Conservation (phyloP, 805 yeast genomes). For the Schwanniomyces yamadae region DNA sequence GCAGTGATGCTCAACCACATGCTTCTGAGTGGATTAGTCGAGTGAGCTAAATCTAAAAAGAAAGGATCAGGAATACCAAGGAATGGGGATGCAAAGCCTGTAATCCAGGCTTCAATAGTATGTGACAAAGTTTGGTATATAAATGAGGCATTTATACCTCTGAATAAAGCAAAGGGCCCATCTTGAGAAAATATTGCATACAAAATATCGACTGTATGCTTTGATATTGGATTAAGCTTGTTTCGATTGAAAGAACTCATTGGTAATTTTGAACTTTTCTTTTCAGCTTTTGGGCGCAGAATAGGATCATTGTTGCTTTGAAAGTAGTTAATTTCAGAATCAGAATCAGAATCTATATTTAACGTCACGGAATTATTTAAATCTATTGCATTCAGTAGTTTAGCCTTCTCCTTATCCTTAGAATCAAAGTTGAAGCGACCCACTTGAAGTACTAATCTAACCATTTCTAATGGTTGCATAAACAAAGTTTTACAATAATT, state of each 20-base stretch:
- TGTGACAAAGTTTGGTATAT: slow-evolving; percentile 70
- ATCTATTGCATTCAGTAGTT: slow-evolving; percentile 11
- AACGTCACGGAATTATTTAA: slow-evolving; percentile 11
- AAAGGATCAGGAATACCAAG: slow-evolving; percentile 85
- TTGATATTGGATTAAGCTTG: slow-evolving; percentile 55
- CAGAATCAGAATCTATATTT: slow-evolving; percentile 15
- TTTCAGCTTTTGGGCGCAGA: not conserved
- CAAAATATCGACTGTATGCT: slow-evolving; percentile 64
- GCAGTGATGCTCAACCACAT: slow-evolving; percentile 68
- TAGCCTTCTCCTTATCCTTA: slow-evolving; percentile 11
- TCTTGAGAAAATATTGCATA: slow-evolving; percentile 64
- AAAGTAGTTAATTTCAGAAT: slow-evolving; percentile 36
- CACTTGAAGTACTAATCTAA: slow-evolving; percentile 74
- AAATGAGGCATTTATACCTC: slow-evolving; percentile 78
- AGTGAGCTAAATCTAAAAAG: slow-evolving; percentile 76
- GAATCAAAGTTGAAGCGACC: slow-evolving; percentile 52
- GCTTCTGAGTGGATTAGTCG: slow-evolving; percentile 72
- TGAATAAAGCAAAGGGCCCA: slow-evolving; percentile 69
- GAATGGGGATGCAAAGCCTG: slow-evolving; percentile 81
- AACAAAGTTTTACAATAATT: slow-evolving; percentile 68
- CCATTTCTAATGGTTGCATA: slow-evolving; percentile 87
- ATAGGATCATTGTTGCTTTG: slow-evolving; percentile 15
- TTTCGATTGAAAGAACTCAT: slow-evolving; percentile 8
- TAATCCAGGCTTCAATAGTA: slow-evolving; percentile 87
- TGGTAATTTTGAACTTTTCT: slow-evolving; percentile 1